A percentile compares a stretch with the other conserved stretches of the same genome.
Conservation (phyloP, 1,139 yeast genomes). For the Taphrina flavorubra region DNA sequence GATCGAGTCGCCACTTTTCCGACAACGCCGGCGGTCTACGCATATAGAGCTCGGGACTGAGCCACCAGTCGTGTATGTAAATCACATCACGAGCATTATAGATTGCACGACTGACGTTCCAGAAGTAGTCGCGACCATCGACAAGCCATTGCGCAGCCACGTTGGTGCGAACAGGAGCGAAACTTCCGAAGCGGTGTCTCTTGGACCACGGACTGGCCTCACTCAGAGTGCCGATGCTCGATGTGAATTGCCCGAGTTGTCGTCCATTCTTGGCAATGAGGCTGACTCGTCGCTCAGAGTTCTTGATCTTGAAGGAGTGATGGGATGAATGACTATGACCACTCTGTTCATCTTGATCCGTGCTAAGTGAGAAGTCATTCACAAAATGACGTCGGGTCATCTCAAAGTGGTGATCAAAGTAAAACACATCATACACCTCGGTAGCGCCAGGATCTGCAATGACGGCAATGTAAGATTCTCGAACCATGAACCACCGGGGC, state of each 20-base stretch:
- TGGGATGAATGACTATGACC: constrained; percentile 38
- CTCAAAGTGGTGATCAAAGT: constrained; percentile 72
- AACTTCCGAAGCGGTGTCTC: constrained; percentile 78
- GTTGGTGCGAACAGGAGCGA: constrained; percentile 86
- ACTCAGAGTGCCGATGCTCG: constrained; percentile 73
- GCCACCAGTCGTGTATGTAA: constrained; percentile 98
- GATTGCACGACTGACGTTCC: constrained; percentile 93
- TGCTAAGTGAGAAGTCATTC: constrained; percentile 43
- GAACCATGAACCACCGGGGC: constrained; percentile 86
- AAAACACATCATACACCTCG: constrained; percentile 85
- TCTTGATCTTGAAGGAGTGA: constrained; percentile 59
- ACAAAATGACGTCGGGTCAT: constrained; percentile 50
- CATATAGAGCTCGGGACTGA: constrained; percentile 88
- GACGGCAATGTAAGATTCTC: constrained; percentile 82
- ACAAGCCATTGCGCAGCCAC: constrained; percentile 97
- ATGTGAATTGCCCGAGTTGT: constrained; percentile 76
- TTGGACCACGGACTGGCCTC: constrained; percentile 72
- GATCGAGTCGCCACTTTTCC: constrained; percentile 90
- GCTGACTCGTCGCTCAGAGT: constrained; percentile 76
- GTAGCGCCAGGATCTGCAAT: constrained; percentile 87
- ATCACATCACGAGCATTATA: constrained; percentile 94
- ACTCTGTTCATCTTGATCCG: constrained; percentile 26
- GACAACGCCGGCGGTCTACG: constrained; percentile 95
- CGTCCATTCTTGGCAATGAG: constrained; percentile 74
- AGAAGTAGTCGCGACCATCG: constrained; percentile 92